These are phyloP conservation scores for Neofusicoccum kwambonambiense DNA, from an alignment of 2,329 filamentous ascomycete species.

Conservation along the genomic window DNA sequence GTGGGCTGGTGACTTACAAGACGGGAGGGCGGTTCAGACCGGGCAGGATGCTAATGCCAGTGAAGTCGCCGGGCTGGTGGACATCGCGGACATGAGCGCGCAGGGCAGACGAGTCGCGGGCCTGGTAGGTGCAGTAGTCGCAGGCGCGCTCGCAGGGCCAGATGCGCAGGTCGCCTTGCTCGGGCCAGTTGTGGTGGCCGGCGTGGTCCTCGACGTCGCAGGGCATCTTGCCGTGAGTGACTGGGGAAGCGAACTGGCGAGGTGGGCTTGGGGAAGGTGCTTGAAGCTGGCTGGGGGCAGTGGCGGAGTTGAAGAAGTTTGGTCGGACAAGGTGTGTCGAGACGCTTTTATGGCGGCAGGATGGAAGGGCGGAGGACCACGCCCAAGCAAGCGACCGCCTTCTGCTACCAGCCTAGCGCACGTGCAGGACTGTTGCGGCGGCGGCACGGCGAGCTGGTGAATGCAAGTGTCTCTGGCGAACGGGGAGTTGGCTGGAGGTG, in stretches of 20 bases:
- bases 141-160: conserved; percentile 18
- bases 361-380: background rate
- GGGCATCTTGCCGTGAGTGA: background rate
- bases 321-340: background rate
- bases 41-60: background rate
- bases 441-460: background rate
- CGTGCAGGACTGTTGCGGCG: background rate
- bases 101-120: conserved; percentile 11
- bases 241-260: background rate
- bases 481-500: conserved; percentile 1
- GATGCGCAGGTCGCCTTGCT: conserved; percentile 11
- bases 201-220: background rate
- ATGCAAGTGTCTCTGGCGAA: background rate
- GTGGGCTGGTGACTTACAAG: conserved; percentile 1
- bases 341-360: background rate
- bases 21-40: conserved; percentile 4
- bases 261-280: background rate
- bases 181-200: conserved; percentile 17
- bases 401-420: background rate
- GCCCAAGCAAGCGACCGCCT: background rate
- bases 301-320: conserved; percentile 2
- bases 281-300: background rate
- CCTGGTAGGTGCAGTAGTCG: conserved; percentile 11
- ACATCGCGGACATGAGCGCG: conserved; percentile 15
- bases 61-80: conserved; percentile 4